Conservation (phyloP, 495 filamentous ascomycete genomes). For the Halenospora varia region DNA sequence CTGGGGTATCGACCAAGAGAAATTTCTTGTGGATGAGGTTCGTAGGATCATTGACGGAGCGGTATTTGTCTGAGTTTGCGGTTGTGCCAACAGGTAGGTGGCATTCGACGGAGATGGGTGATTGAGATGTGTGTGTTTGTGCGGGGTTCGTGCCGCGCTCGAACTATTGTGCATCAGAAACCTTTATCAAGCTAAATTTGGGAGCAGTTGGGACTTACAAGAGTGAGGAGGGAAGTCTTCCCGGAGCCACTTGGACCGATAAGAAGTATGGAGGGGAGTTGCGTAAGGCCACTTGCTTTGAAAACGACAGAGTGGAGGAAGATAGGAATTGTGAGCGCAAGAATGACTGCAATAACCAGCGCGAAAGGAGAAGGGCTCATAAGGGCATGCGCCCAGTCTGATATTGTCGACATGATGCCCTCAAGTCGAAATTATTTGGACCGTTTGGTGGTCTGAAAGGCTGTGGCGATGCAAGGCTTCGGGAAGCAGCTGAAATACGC, state of each 20-base stretch:
- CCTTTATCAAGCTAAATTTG: constrained; percentile 28
- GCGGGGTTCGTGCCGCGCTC: constrained; percentile 36
- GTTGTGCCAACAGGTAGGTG: constrained; percentile 61
- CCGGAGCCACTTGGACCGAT: constrained; percentile 80
- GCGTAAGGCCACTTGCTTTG: constrained; percentile 55
- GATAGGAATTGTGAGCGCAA: constrained; percentile 70
- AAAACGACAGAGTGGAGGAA: constrained; percentile 76
- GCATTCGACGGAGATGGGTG: constrained; percentile 66
- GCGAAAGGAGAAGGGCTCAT: constrained; percentile 49
- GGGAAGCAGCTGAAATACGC: background rate
- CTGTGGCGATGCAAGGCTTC: constrained; percentile 18
- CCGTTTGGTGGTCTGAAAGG: background rate
- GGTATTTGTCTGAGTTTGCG: constrained; percentile 62
- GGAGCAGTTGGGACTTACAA: constrained; percentile 45
- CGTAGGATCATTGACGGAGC: constrained; percentile 65
- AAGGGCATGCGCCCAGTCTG: constrained; percentile 30
- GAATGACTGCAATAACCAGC: constrained; percentile 59
- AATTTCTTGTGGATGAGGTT: constrained; percentile 64
- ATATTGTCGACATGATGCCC: constrained; percentile 12
- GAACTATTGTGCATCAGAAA: constrained; percentile 16
- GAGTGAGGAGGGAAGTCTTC: constrained; percentile 84
- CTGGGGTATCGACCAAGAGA: constrained; percentile 82
- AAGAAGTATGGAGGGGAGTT: constrained; percentile 78
- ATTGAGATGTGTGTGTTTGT: constrained; percentile 77
- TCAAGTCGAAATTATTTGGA: background rate